Percentiles rank a stretch among this genome's conserved stretches.
phyloP scores from a whole-genome alignment of 345 rosid genomes.

The Corymbia maculata region DNA sequence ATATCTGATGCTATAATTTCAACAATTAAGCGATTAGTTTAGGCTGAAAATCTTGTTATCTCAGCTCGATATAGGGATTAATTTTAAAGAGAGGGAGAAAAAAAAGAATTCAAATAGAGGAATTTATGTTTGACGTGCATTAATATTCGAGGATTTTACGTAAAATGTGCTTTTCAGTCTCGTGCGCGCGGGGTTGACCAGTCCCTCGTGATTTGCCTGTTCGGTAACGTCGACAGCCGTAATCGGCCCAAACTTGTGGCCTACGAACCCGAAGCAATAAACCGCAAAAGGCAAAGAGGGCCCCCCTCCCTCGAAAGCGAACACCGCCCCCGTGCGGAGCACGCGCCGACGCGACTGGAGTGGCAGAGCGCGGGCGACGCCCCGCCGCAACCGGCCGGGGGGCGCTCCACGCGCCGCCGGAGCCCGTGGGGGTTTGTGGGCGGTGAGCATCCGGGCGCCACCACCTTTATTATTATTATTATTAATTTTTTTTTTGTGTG shows the following conservation, averaged over 20 bases:
- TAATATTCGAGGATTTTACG: neutral
- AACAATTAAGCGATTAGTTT: fast-evolving
- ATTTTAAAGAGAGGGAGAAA: neutral
- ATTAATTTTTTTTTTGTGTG: neutral
- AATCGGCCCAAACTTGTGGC: neutral
- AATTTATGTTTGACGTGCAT: neutral
- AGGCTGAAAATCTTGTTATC: fast-evolving
- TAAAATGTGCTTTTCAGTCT: neutral
- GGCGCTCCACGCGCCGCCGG: neutral
- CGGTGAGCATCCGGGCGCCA: neutral
- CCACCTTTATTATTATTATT: neutral
- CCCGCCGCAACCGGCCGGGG: neutral
- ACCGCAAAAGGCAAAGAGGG: neutral
- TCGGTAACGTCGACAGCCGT: neutral
- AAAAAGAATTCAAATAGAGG: neutral
- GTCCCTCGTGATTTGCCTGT: neutral
- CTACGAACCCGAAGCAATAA: neutral
- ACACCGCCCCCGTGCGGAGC: neutral
- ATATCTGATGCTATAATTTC: fast-evolving
- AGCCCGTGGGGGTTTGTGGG: neutral
- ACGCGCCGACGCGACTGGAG: neutral
- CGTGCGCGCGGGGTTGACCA: neutral
- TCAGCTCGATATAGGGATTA: neutral
- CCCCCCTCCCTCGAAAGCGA: neutral
- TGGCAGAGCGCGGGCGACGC: too few relatives aligned